Evolutionary conservation across 2,329 filamentous ascomycete genomes (phyloP), one percentile per base, ranked within the genome.

Genomic region (Apiospora arundinis): DNA sequence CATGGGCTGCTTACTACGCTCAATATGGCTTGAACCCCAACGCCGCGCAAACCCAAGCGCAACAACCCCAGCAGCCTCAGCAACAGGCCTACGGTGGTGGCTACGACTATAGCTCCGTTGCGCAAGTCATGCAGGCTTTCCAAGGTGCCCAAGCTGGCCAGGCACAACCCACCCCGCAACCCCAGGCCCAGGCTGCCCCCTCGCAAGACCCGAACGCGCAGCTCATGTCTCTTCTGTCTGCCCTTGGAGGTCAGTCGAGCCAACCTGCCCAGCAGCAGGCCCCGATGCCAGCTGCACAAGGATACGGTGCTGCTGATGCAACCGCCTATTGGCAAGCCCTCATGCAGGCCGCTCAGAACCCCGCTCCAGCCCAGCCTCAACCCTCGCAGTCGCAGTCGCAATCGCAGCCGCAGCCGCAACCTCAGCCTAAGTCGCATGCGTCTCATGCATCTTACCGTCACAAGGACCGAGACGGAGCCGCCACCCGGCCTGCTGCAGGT

Each of bases 1-100:
- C 82, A 12, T 83, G 82, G 82, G 80, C 81, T 1, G 80, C 81
- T 4, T 84, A 83, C 67, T 85, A 83, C 72, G 80, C 83, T 4
- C 82, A 85, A 73, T 72, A 79, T 21, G 74, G 74, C 37, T 78
- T 79, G 48, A 67, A 66, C 32, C 70, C 71, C 1, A 16, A 4
- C 32, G 9, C 56, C 1, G 23, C 67, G 4, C 71, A 69, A 52
- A 5, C 71, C 18, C 70, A 68, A 18, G 1, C 25, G 12, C 42
- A 45, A 12, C 45, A 68, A 18, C 4, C 25, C 32, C 42, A 45
- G n/a, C 45, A 25, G 25, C 21, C n/a, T 60, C 25, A 67, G 14
- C 67, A 69, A 23, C 66, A 45, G 44, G 66, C 66, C 3, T 42
- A n/a, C 28, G 68, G 32, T 4, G 28, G 21, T 32, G 32, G 23